These are phyloP conservation scores for Trametes pubescens DNA, from an alignment of 1,284 basidiomycete species.

Conservation along the genomic window DNA sequence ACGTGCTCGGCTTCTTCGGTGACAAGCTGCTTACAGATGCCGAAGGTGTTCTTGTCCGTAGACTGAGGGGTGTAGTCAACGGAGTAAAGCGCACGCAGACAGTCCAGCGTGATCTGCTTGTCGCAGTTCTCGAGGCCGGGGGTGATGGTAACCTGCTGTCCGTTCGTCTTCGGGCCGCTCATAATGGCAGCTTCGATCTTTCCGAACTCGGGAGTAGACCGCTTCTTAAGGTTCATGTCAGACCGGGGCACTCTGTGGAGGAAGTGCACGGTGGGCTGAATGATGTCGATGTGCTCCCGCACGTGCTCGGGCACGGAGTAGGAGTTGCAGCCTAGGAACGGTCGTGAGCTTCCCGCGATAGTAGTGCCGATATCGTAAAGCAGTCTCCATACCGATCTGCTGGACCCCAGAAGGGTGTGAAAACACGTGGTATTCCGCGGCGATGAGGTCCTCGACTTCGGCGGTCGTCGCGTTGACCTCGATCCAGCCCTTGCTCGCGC, in stretches of 20 bases:
- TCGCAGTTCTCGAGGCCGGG: constrained; percentile 46
- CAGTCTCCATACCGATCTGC: constrained; percentile 46
- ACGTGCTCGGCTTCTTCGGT: background rate
- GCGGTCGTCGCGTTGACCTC: constrained; percentile 47
- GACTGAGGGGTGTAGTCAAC: constrained; percentile 54
- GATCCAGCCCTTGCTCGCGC: constrained; percentile 51
- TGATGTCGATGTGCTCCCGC: constrained; percentile 51
- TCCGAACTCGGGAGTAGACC: constrained; percentile 39
- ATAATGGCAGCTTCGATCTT: constrained; percentile 37
- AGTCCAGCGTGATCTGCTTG: constrained; percentile 61
- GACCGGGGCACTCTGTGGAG: constrained; percentile 34
- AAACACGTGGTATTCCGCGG: constrained; percentile 50
- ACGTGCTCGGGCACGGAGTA: constrained; percentile 52
- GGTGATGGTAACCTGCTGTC: constrained; percentile 38
- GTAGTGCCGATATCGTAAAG: background rate
- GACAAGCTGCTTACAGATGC: constrained; percentile 48
- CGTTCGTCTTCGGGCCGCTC: constrained; percentile 48
- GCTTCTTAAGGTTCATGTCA: constrained; percentile 27
- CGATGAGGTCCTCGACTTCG: constrained; percentile 51
- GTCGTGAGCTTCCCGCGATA: background rate
- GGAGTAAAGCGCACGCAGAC: constrained; percentile 62
- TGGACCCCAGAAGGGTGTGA: constrained; percentile 48
- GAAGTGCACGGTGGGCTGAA: constrained; percentile 56
- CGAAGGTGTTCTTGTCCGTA: constrained; percentile 57
- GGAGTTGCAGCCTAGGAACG: constrained; percentile 44